Evolutionary conservation across 208 protist species (phyloP).

Genomic region (Trypanosoma scelopori): DNA sequence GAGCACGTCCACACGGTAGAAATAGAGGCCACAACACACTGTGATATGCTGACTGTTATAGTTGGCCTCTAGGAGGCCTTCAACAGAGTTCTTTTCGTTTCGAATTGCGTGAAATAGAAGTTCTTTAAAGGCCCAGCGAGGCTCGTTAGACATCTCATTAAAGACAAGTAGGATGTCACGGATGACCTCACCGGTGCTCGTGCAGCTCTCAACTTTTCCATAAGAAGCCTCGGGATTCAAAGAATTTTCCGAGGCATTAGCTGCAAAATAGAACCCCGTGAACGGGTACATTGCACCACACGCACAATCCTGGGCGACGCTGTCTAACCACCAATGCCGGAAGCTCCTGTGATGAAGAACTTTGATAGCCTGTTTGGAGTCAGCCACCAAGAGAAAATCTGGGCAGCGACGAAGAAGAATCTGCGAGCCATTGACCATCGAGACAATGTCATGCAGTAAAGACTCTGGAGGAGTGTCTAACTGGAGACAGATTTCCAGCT

Average conservation of each 20-base stretch:
- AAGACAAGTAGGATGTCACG: constrained; percentile 26
- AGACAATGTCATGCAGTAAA: constrained; percentile 19
- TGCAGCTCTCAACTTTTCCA: background rate
- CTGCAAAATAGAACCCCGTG: constrained; percentile 19
- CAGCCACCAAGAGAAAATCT: constrained; percentile 6
- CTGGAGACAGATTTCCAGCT: background rate
- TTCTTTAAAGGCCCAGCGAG: constrained; percentile 5
- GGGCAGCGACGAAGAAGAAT: constrained; percentile 11
- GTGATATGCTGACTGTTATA: constrained; percentile 56
- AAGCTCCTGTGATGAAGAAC: constrained; percentile 11
- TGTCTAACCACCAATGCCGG: constrained; percentile 19
- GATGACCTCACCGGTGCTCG: constrained; percentile 16
- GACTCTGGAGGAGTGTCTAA: background rate
- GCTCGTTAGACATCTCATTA: constrained; percentile 10
- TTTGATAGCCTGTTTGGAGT: background rate
- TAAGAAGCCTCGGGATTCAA: background rate
- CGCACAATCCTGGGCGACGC: constrained; percentile 6
- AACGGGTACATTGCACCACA: constrained; percentile 21
- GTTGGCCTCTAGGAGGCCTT: constrained; percentile 18
- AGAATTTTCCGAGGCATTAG: background rate
- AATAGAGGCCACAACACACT: constrained; percentile 69
- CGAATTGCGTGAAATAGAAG: constrained; percentile 23
- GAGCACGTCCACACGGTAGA: constrained; percentile 69
- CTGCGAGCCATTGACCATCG: constrained; percentile 22
- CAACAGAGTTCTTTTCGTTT: constrained; percentile 15